These are phyloP conservation scores for Vitis hybrid DNA, from an alignment of 177 flowering plant genomes.

Conservation along the genomic window DNA sequence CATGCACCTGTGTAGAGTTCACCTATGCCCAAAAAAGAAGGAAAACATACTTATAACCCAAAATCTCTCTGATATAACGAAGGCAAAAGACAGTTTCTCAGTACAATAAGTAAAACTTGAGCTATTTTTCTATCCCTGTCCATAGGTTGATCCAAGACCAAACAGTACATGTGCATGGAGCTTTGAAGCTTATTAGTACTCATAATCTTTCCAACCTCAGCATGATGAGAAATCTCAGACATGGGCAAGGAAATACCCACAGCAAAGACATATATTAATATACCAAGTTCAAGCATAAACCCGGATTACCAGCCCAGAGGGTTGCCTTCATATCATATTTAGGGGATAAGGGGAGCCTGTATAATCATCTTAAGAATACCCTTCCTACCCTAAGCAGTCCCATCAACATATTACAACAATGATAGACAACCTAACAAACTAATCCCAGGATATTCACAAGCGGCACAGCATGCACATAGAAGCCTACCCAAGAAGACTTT, in stretches of 20 bases:
- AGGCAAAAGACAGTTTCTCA: not conserved
- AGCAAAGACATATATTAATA: too few relatives aligned
- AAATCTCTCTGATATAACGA: not conserved
- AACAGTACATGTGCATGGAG: not conserved
- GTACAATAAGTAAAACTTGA: not conserved
- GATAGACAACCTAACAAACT: not conserved
- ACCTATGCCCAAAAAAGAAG: conserved; percentile 34
- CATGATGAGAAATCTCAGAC: not conserved
- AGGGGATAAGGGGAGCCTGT: not conserved
- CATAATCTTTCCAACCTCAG: not conserved
- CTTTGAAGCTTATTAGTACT: not conserved
- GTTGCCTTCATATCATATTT: not conserved
- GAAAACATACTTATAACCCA: not conserved
- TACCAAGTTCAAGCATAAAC: not conserved
- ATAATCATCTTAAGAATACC: not conserved
- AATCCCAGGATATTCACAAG: too few relatives aligned
- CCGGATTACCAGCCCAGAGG: not conserved
- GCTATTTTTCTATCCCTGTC: not conserved
- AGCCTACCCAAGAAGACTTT: too few relatives aligned
- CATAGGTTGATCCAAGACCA: not conserved
- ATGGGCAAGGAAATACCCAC: not conserved
- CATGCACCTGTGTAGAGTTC: conserved; percentile 83
- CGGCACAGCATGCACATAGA: too few relatives aligned
- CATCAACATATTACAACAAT: not conserved
- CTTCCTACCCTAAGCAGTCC: not conserved